phyloP scores from a whole-genome alignment of 192 early-diverging fungal species.

The Helicostylum pulchrum region DNA sequence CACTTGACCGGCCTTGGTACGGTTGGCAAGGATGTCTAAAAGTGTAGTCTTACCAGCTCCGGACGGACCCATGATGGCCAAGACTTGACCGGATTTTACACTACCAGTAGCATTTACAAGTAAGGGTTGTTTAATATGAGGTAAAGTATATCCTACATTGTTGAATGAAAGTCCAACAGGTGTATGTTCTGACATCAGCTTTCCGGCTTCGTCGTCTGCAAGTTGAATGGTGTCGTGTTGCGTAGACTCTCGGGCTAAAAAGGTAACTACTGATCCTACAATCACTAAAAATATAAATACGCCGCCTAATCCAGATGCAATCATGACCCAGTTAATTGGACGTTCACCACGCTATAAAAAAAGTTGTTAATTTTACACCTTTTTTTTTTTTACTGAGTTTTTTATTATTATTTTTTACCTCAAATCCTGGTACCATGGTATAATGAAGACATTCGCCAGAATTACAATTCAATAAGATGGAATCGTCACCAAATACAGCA shows the following conservation, averaged over 20 bases:
- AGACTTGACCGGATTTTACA: slow-evolving; percentile 79
- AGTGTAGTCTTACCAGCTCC: slow-evolving; percentile 93
- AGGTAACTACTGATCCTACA: slow-evolving; percentile 20
- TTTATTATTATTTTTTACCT: too few species aligned
- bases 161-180: slow-evolving; percentile 64
- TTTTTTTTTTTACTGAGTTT: too few species aligned
- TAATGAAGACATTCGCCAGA: slow-evolving; percentile 88
- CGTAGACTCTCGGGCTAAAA: slow-evolving; percentile 23
- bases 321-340: slow-evolving; percentile 43
- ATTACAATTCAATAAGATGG: slow-evolving; percentile 73
- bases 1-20: slow-evolving; percentile 66
- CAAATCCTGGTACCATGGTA: slow-evolving; percentile 79
- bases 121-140: slow-evolving; percentile 47
- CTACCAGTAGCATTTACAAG: slow-evolving; percentile 70
- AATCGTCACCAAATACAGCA: slow-evolving; percentile 77
- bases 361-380: too few species aligned
- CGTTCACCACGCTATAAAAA: slow-evolving; percentile 26
- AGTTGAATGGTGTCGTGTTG: slow-evolving; percentile 36
- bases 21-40: slow-evolving; percentile 82
- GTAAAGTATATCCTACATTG: slow-evolving; percentile 51
- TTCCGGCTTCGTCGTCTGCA: slow-evolving; percentile 58
- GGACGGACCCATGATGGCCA: slow-evolving; percentile 91
- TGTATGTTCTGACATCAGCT: slow-evolving; percentile 72
- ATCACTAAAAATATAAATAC: slow-evolving; percentile 36
- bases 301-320: slow-evolving; percentile 36